Evolutionary conservation across 2,329 filamentous ascomycete genomes (phyloP).

Genomic region (Fusarium armeniacum): DNA sequence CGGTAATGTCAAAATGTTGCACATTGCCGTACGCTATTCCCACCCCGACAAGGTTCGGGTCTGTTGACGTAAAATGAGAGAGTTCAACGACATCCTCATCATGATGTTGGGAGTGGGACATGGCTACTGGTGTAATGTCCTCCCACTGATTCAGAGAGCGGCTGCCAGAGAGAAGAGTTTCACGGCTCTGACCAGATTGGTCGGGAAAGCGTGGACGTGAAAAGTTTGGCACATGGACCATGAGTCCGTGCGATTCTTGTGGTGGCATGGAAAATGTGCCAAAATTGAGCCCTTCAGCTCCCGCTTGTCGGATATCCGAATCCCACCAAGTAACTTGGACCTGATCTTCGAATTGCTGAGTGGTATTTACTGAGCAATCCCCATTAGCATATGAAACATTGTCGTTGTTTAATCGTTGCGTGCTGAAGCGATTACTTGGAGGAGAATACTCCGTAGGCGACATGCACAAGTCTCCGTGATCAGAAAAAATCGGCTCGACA

Average conservation of each 20-base stretch:
- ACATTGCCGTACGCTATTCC: rapidly evolving
- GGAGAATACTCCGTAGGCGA: background rate
- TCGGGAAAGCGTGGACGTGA: rapidly evolving
- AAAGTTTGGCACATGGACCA: background rate
- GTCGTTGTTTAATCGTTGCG: no score
- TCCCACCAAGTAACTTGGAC: rapidly evolving
- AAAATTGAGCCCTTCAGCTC: background rate
- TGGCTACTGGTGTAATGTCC: rapidly evolving
- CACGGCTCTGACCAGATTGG: rapidly evolving
- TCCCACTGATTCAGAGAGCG: rapidly evolving
- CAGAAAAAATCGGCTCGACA: rapidly evolving
- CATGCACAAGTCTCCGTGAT: background rate
- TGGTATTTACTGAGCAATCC: rapidly evolving
- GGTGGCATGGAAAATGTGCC: rapidly evolving
- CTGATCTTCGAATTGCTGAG: rapidly evolving
- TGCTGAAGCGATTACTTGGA: rapidly evolving
- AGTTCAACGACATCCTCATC: rapidly evolving
- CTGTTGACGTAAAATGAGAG: rapidly evolving
- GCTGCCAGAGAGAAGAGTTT: no score
- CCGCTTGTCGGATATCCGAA: rapidly evolving
- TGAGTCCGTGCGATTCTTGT: background rate
- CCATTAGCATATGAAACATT: rapidly evolving
- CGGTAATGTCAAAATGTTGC: background rate
- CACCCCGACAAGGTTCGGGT: rapidly evolving
- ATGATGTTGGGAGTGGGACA: rapidly evolving